Evolutionary conservation across 192 early-diverging fungal genomes (phyloP), one percentile per base, ranked within the genome.

Genomic region (Coemansia furcata): DNA sequence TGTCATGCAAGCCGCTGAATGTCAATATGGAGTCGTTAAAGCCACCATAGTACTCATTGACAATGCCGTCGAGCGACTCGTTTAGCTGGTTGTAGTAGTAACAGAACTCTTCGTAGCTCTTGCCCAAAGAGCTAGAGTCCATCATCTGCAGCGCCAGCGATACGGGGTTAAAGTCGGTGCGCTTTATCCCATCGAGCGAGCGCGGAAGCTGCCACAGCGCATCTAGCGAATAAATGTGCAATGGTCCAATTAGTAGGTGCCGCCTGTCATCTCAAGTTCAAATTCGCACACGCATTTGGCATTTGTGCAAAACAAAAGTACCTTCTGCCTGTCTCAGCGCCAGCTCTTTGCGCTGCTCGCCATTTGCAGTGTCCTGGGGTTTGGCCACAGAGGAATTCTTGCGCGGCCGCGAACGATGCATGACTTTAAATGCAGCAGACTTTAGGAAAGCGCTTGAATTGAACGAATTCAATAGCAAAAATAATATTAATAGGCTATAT

Each of bases 1-100:
- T 87, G 35, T 90, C 86, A 37, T 91, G 83, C 12, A 93, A 86
- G 15, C 89, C 92, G 21, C 92, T 88, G 64, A 91, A 93, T 50
- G 89, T 90, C 77, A 90, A 79, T 68, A 93, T 93, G 7, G 92
- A 92, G 49, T 89, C 87, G 63, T 91, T 93, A 66, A 93, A 93
- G 11, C 92, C 90, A 37, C 87, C 86, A 62, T 93, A 92, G 71
- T 90, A 92, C 60, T 91, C 92, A 72, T 92, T 84, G 9, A 90
- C 89, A 57, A 93, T 91, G 29, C 80, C 83, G 52, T 89, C 83
- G 49, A 93, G 80, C 35, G 90, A 90, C 37, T 80, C 75, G 72
- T 92, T 87, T 35, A 93, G 80, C 49, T 83, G 81, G 23, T 71
- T 63, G 12, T 87, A 80, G 30, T 86, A 86, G 54, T 84, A 66